Base-by-base conservation (phyloP, 331 rosid species). In the Pyrus hybrid region DNA sequence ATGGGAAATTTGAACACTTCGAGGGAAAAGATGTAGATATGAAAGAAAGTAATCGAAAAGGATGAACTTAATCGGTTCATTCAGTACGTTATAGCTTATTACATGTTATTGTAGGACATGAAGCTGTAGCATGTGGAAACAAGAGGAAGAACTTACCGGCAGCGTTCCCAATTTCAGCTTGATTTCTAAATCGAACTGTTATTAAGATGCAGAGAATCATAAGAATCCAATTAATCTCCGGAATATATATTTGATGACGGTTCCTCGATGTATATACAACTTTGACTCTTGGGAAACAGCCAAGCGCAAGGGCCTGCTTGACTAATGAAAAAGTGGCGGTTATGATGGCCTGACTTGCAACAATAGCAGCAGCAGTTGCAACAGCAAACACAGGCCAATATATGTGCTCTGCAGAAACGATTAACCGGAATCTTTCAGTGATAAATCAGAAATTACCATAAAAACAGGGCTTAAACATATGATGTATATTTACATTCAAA, bases 201-300 rank as follows among this genome's bases (percentile, higher is more conserved):
- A 80, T 79, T 10, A 65, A 68, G n/a, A 80, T 61, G 63, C 83
- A 80, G 12, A 74, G 75, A 64, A 73, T 28, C 83, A 80, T 80
- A 23, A 80, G 76, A 53, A 80, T 56, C 75, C 75, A 80, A 69
- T 74, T 79, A 56, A 79, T 68, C 20, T 67, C 83, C 2, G 83
- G 83, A 7, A 79, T 73, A 61, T 79, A 79, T 26, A 79, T 79
- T 30, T 79, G 79, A 18, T 76, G 79, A 22, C 13, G 63, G 16
- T 28, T 74, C 41, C 47, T 66, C 5, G 83, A 80, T 35, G 79
- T 80, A 67, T 80, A 73, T 5, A 80, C 68, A 11, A 80, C 61
- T 56, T 68, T 80, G 47, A 80, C 79, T 68, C 83, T 74, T 4
- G 83, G 83, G 32, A 80, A 80, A 23, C 83, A 80, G 33, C 83